Evolutionary conservation across 2,329 filamentous ascomycete genomes (phyloP).

Genomic region (Exophiala sideris): DNA sequence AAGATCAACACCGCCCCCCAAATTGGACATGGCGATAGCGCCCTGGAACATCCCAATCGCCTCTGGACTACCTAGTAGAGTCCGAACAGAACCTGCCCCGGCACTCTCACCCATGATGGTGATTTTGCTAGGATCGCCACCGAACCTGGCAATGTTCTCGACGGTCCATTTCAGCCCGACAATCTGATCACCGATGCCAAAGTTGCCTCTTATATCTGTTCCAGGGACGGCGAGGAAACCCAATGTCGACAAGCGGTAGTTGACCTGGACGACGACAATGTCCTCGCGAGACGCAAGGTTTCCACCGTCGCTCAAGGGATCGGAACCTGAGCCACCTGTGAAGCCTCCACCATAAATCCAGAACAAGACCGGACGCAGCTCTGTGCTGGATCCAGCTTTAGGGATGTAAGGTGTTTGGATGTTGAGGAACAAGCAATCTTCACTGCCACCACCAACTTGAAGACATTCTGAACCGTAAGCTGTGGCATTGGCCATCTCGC

Average conservation of each 20-base stretch:
- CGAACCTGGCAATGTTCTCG: conserved; percentile 46
- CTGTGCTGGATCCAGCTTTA: conserved; percentile 37
- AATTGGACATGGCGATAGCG: conserved; percentile 44
- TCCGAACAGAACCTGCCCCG: conserved; percentile 55
- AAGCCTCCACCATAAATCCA: conserved; percentile 59
- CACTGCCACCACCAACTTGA: conserved; percentile 37
- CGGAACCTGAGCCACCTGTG: conserved; percentile 44
- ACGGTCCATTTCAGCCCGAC: conserved; percentile 49
- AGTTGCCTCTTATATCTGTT: conserved; percentile 55
- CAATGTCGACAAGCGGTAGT: conserved; percentile 58
- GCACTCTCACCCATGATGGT: conserved; percentile 49
- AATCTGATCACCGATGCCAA: conserved; percentile 52
- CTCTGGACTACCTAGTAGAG: conserved; percentile 45
- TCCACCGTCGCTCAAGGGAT: conserved; percentile 47
- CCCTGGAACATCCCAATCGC: conserved; percentile 24
- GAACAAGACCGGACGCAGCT: conserved; percentile 49
- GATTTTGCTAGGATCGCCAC: conserved; percentile 46
- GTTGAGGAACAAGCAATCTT: conserved; percentile 51
- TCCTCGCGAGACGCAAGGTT: conserved; percentile 59
- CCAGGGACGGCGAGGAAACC: conserved; percentile 58
- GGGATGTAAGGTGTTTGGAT: conserved; percentile 48
- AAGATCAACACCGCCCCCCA: conserved; percentile 55
- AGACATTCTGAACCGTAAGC: conserved; percentile 46
- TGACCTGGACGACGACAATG: conserved; percentile 58
- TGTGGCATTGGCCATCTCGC: conserved; percentile 46